A percentile compares a stretch with the other conserved stretches of the same genome.
Conservation (phyloP, 352 stramenopile species). For the Globisporangium carolinianum region DNA sequence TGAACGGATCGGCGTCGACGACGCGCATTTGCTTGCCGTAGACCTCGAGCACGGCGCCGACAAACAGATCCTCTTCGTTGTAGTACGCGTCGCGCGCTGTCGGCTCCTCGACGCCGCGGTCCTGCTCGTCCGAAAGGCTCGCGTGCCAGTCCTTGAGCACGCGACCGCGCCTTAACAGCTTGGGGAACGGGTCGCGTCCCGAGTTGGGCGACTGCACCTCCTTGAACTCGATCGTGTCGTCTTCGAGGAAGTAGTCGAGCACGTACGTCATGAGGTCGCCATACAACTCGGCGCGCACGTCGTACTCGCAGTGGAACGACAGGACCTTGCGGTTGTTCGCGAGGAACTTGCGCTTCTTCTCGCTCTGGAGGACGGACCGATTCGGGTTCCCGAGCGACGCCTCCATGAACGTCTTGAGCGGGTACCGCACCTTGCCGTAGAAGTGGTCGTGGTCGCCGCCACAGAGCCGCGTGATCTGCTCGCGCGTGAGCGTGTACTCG, state of each 20-base stretch:
- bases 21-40: slow-evolving; percentile 61
- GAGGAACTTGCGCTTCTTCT: slow-evolving; percentile 84
- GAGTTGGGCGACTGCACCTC: slow-evolving; percentile 78
- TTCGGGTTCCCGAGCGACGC: slow-evolving; percentile 70
- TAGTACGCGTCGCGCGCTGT: slow-evolving; percentile 60
- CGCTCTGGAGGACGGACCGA: slow-evolving; percentile 50
- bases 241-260: slow-evolving; percentile 84
- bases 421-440: slow-evolving; percentile 70
- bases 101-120: slow-evolving; percentile 70
- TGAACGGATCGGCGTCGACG: slow-evolving; percentile 76
- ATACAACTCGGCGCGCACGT: slow-evolving; percentile 73
- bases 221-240: slow-evolving; percentile 88
- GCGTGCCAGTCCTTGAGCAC: slow-evolving; percentile 65
- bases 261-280: slow-evolving; percentile 75
- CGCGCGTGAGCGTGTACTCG: slow-evolving; percentile 70
- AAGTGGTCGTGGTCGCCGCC: slow-evolving; percentile 63
- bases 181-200: slow-evolving; percentile 71
- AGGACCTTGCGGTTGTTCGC: slow-evolving; percentile 84
- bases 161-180: slow-evolving; percentile 54
- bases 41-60: slow-evolving; percentile 63
- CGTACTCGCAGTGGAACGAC: slow-evolving; percentile 82
- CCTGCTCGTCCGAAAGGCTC: slow-evolving; percentile 62
- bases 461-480: slow-evolving; percentile 72
- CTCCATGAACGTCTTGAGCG: slow-evolving; percentile 84
- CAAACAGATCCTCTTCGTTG: slow-evolving; percentile 54